Base-by-base conservation (phyloP, 2,329 filamentous ascomycete genomes). In the Cladophialophora immunda region DNA sequence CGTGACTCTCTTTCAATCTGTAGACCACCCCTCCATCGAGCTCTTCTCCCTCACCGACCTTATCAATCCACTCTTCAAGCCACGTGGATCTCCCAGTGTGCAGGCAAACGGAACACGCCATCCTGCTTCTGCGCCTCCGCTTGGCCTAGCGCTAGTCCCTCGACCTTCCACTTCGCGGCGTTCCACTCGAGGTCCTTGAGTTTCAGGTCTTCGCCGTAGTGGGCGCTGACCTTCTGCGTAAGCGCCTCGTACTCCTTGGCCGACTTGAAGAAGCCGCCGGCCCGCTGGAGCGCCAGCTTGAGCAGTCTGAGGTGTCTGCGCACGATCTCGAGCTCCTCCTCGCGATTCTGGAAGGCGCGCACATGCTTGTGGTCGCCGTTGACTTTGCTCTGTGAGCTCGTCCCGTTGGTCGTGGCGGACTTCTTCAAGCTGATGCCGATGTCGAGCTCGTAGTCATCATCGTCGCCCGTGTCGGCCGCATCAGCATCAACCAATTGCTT, bases 81-180 rank as follows among this genome's bases (percentile, higher is more conserved):
- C 25, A 52, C 56, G 11, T 53, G 36, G 19, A 64, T 64, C 15
- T 53, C 62, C 62, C 54, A 64, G 27, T 41, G 34, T 27, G 38
- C 6, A 59, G 62, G 54, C 22, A 59, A 29, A 29, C 62, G 30
- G 56, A 38, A 64, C 32, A 59, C 55, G 15, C 54, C 56, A 5
- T 62, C 60, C 47, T 62, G 50, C 47, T 45, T 56, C 50, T 55
- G 52, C 1, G n/a, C 76, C 74, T 83, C 80, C 1, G 83, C 83
- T 75, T 82, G 83, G 2, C 83, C 83, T 7, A 66, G 62, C 0
- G 82, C 82, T 70, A 80, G 84, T 0, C 72, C 75, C 73, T 83
- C 82, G 13, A 80, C 73, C 61, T 78, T 74, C 83, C 82, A 84
- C 75, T 81, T 83, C 75, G 84, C 82, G 0, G 82, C 79, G 0